Conservation (phyloP, 192 early-diverging fungal species). For the Coemansia sp. region DNA sequence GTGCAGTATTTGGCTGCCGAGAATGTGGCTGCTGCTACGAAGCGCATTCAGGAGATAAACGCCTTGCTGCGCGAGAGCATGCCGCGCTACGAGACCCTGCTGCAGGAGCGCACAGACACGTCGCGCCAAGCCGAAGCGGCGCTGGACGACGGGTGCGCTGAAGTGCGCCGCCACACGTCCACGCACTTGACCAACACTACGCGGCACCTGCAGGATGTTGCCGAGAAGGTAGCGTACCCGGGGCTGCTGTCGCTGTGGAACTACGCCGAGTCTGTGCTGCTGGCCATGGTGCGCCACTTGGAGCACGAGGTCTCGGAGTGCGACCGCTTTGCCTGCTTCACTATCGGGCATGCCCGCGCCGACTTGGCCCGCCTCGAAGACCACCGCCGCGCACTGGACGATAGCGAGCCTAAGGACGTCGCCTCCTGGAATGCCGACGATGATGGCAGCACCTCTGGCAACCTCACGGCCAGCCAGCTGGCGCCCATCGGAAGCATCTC, state of each 20-base stretch:
- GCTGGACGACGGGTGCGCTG: conserved; percentile 61
- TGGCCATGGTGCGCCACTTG: conserved; percentile 66
- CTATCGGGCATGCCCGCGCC: conserved; percentile 46
- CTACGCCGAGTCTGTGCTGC: conserved; percentile 81
- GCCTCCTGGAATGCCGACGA: conserved; percentile 27
- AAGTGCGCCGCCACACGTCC: conserved; percentile 58
- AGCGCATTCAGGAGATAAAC: conserved; percentile 65
- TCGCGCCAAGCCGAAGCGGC: conserved; percentile 64
- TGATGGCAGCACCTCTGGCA: background rate
- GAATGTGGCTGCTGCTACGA: conserved; percentile 65
- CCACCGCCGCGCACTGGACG: conserved; percentile 38
- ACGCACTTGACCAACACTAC: conserved; percentile 59
- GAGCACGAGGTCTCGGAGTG: conserved; percentile 64
- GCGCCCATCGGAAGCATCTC: conserved; percentile 54
- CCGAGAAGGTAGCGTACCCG: conserved; percentile 73
- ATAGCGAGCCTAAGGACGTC: background rate
- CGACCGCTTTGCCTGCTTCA: conserved; percentile 60
- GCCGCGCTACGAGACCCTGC: conserved; percentile 76
- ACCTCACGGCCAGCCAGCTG: conserved; percentile 29
- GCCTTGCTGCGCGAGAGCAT: conserved; percentile 62
- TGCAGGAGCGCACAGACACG: conserved; percentile 71
- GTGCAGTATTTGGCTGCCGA: conserved; percentile 70
- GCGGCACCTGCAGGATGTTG: conserved; percentile 67
- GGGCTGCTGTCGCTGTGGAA: conserved; percentile 83
- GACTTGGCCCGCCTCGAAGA: conserved; percentile 36